These are phyloP conservation scores for Tolypocladium album DNA, from an alignment of 2,329 filamentous ascomycete species.

Conservation along the genomic window DNA sequence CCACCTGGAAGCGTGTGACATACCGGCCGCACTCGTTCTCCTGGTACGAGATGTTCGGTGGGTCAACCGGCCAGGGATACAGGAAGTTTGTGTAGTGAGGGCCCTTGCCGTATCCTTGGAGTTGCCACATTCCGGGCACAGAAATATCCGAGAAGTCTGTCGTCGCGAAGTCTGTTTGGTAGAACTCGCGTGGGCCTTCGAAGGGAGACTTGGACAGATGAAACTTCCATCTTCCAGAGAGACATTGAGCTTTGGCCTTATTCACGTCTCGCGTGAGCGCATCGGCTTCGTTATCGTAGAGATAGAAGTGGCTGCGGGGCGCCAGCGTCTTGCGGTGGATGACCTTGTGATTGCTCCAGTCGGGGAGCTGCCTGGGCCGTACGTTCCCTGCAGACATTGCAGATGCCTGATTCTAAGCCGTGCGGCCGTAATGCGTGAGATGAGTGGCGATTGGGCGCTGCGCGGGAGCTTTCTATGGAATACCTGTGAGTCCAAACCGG, in stretches of 20 bases:
- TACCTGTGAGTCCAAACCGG: background rate
- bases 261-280: conserved; percentile 31
- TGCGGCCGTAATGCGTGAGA: background rate
- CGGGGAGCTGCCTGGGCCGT: conserved; percentile 21
- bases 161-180: conserved; percentile 22
- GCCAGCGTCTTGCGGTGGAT: conserved; percentile 49
- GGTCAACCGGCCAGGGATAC: conserved; percentile 57
- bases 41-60: conserved; percentile 52
- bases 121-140: conserved; percentile 63
- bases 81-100: conserved; percentile 62
- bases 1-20: conserved; percentile 43
- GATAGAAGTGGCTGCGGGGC: conserved; percentile 44
- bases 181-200: conserved; percentile 31
- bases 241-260: conserved; percentile 27
- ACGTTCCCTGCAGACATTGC: background rate
- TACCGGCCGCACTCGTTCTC: conserved; percentile 59
- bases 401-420: background rate
- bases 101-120: conserved; percentile 51
- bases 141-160: conserved; percentile 29
- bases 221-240: conserved; percentile 47
- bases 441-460: background rate
- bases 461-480: background rate
- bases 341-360: conserved; percentile 51
- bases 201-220: conserved; percentile 34
- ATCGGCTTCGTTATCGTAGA: conserved; percentile 36